Percentiles rank a stretch among this genome's conserved stretches.
These are phyloP conservation scores for Hanseniaspora uvarum DNA, from an alignment of 1,139 yeast genomes.

Conservation along the genomic window DNA sequence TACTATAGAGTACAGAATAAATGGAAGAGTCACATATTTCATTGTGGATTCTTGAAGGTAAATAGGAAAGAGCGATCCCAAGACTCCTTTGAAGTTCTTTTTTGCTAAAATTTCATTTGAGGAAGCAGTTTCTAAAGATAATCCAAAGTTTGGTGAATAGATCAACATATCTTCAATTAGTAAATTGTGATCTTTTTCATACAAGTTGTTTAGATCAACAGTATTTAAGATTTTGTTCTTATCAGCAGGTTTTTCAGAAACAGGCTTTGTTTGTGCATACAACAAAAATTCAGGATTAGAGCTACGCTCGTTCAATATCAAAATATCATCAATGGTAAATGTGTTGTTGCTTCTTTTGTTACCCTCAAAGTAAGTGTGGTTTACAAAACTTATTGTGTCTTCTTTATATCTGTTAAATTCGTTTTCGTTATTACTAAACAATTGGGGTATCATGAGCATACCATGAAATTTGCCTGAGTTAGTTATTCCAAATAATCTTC, in stretches of 20 bases:
- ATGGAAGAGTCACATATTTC: constrained; percentile 9
- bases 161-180: not conserved
- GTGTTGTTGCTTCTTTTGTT: not conserved
- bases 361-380: not conserved
- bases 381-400: not conserved
- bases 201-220: constrained; percentile 4
- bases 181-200: not conserved
- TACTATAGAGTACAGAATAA: not conserved
- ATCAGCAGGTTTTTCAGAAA: not conserved
- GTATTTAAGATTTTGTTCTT: not conserved
- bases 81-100: not conserved
- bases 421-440: not conserved
- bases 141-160: constrained; percentile 9
- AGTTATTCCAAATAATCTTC: constrained; percentile 11
- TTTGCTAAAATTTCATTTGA: not conserved
- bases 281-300: constrained; percentile 3
- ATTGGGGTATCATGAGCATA: constrained; percentile 6
- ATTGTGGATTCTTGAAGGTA: constrained; percentile 1
- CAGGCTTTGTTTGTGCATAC: constrained; percentile 1
- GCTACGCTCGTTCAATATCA: constrained; percentile 5
- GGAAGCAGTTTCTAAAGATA: not conserved
- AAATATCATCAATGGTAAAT: not conserved
- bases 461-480: constrained; percentile 15
- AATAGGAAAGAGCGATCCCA: constrained; percentile 6
- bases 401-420: constrained; percentile 2